Evolutionary conservation across 2,329 filamentous ascomycete genomes (phyloP), one percentile per base, ranked within the genome.

Genomic region (Paecilomyces sp.): DNA sequence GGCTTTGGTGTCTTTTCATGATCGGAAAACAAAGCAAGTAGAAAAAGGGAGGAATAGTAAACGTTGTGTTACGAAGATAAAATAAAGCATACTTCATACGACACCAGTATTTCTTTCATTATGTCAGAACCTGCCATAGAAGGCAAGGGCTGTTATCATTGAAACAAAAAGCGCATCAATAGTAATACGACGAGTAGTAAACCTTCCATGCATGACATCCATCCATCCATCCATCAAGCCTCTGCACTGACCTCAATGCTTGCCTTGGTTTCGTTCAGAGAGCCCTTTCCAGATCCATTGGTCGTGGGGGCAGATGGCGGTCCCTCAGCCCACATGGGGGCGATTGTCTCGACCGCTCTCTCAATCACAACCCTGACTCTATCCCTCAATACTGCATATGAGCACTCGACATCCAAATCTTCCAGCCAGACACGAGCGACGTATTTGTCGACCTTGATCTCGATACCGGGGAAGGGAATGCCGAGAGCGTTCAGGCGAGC

Each of bases 371-470:
- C 91, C 66, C 89, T 84, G 4, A 99, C 90, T 60, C 94, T 83
- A 73, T 96, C 93, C 54, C 87, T 87, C 69, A 96, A 84, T 18
- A 91, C 85, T 63, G 86, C 85, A 64, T 91, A 91, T 58, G 79
- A 79, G 73, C 91, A 95, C 75, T 97, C 94, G 3, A 99, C 90
- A 67, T 96, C 91, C 53, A 97, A 76, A 66, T 90, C 86, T 80
- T 97, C 94, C 47, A 99, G 79, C 92, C 93, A 97, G 6, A 99
- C 88, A 62, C 86, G 89, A 6, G 93, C 94, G 57, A 88, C 81
- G 76, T 92, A 88, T 77, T 91, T 94, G 68, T 97, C 93, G 3
- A 97, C 88, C 68, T 84, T 87, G 75, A 99, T 91, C 62, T 88
- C 85, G 15, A 99, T 81, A 0, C 93, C 94, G 0, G 94, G 94